Conservation (phyloP, 805 yeast genomes). For the Nakazawaea ishiwadae region DNA sequence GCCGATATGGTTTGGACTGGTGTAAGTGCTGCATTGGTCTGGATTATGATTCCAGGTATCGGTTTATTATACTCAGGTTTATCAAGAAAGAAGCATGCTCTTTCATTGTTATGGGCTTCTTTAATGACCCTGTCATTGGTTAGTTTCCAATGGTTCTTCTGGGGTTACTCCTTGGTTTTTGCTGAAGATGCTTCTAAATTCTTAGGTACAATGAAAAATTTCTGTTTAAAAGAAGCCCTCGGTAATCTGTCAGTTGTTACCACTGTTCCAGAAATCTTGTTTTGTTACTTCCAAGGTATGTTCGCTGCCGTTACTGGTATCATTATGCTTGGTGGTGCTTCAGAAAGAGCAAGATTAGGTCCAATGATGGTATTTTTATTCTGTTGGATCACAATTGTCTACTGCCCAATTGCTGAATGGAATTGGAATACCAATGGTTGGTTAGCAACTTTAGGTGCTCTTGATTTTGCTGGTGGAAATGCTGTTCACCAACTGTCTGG, state of each 20-base stretch:
- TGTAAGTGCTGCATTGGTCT: conserved; percentile 73
- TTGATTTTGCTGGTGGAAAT: conserved; percentile 98
- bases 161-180: conserved; percentile 94
- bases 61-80: conserved; percentile 92
- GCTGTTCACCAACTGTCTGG: conserved; percentile 97
- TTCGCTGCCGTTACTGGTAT: conserved; percentile 92
- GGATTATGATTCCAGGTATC: conserved; percentile 96
- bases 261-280: conserved; percentile 84
- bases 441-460: conserved; percentile 76
- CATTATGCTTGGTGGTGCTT: conserved; percentile 95
- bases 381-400: conserved; percentile 91
- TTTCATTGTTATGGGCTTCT: conserved; percentile 91
- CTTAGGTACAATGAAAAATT: conserved; percentile 77
- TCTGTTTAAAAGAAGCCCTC: conserved; percentile 74
- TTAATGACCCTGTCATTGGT: conserved; percentile 82
- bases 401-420: conserved; percentile 96
- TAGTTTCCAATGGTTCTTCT: conserved; percentile 94
- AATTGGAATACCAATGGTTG: conserved; percentile 95
- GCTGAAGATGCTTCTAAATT: conserved; percentile 48
- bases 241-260: conserved; percentile 71
- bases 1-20: conserved; percentile 88
- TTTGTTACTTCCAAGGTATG: conserved; percentile 93
- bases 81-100: conserved; percentile 93
- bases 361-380: conserved; percentile 96
- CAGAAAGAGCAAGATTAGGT: conserved; percentile 93